phyloP scores from a whole-genome alignment of 164 flowering plant genomes.

The Brasenia schreberi region DNA sequence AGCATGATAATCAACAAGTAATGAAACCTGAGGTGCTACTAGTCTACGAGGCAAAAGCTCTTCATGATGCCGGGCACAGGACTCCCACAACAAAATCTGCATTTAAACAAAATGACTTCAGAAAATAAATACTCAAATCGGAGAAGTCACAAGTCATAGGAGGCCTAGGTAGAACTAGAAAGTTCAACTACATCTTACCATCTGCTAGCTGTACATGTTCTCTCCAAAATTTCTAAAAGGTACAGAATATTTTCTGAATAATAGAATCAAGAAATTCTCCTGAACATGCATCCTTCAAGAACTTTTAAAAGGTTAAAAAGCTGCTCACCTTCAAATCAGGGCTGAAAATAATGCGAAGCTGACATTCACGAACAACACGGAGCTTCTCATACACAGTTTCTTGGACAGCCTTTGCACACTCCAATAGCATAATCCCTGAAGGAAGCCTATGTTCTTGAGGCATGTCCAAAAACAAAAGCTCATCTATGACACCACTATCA shows the following conservation, averaged over 20 bases:
- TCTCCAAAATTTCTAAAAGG: too few relatives aligned
- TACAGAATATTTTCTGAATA: too few relatives aligned
- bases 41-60: conserved; percentile 85
- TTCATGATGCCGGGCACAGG: conserved; percentile 93
- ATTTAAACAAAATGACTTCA: neutral
- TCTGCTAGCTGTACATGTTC: neutral
- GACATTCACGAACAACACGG: conserved; percentile 94
- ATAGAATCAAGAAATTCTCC: too few relatives aligned
- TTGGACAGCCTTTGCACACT: conserved; percentile 89
- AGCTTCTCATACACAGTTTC: conserved; percentile 94
- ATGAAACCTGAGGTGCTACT: conserved; percentile 77
- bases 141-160: too few relatives aligned
- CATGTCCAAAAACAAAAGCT: conserved; percentile 78
- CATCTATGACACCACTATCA: conserved; percentile 92
- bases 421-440: conserved; percentile 84
- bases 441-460: conserved; percentile 71
- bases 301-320: neutral
- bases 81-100: conserved; percentile 94
- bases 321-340: conserved; percentile 66
- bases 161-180: too few relatives aligned
- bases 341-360: conserved; percentile 71
- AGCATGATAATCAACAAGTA: neutral
- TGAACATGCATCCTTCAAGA: too few relatives aligned
- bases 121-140: neutral
- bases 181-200: too few relatives aligned